Percentiles rank a stretch among this genome's conserved stretches.
Evolutionary conservation across 805 yeast genomes (phyloP).

Genomic region (Spathaspora gorwiae): DNA sequence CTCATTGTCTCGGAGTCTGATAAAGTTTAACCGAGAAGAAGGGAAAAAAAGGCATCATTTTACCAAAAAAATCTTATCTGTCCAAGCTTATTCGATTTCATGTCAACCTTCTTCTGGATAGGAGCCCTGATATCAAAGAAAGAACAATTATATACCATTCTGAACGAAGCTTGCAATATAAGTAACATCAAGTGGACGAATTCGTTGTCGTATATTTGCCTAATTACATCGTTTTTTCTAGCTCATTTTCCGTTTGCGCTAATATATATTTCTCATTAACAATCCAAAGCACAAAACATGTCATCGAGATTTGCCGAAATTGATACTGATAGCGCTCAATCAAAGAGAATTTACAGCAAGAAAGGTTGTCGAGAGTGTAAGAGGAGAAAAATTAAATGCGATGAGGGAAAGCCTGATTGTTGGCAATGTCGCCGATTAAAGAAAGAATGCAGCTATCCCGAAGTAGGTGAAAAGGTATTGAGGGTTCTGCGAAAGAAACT

Average conservation of each 20-base stretch:
- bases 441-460: conserved; percentile 33
- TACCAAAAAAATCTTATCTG: too few relatives aligned
- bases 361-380: conserved; percentile 40
- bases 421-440: conserved; percentile 34
- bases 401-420: conserved; percentile 36
- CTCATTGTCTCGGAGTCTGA: too few relatives aligned
- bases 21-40: too few relatives aligned
- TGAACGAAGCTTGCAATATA: too few relatives aligned
- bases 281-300: neutral
- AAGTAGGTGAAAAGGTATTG: conserved; percentile 31
- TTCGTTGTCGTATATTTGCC: neutral
- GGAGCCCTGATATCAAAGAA: too few relatives aligned
- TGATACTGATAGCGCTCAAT: conserved; percentile 1
- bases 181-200: too few relatives aligned
- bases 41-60: too few relatives aligned
- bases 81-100: too few relatives aligned
- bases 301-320: conserved; percentile 4
- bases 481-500: conserved; percentile 19
- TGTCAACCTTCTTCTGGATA: too few relatives aligned
- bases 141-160: too few relatives aligned
- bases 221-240: neutral
- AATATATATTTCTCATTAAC: too few relatives aligned
- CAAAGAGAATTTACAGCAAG: conserved; percentile 23
- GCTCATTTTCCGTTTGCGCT: neutral
- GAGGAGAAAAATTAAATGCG: conserved; percentile 40